These are phyloP conservation scores for Colletotrichum brevisporum DNA, from an alignment of 2,329 filamentous ascomycete genomes.

Conservation along the genomic window DNA sequence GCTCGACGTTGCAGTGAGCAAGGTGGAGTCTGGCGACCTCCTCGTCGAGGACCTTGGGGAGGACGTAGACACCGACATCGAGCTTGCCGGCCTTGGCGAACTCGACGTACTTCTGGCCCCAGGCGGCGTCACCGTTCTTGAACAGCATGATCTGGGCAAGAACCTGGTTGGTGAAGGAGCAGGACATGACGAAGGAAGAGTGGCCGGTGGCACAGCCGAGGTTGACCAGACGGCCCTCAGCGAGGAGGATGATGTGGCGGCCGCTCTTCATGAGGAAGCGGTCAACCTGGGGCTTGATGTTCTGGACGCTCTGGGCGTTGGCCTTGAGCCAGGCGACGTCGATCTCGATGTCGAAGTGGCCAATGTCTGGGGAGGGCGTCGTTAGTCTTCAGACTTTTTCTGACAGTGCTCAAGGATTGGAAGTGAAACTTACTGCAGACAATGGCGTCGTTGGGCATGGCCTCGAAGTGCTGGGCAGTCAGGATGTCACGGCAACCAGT, in stretches of 20 bases:
- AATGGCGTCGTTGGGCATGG: constrained; percentile 97
- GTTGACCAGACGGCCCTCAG: constrained; percentile 99
- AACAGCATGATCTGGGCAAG: constrained; percentile 98
- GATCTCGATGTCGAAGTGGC: constrained; percentile 99
- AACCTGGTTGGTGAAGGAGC: constrained; percentile 99
- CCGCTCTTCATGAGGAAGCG: constrained; percentile 95
- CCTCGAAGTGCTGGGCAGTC: constrained; percentile 90
- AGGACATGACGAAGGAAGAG: constrained; percentile 99
- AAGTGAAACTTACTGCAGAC: constrained; percentile 83
- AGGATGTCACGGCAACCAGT: constrained; percentile 99
- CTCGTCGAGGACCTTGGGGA: constrained; percentile 99
- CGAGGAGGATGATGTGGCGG: constrained; percentile 97
- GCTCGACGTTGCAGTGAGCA: constrained; percentile 93
- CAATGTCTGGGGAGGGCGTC: constrained; percentile 78
- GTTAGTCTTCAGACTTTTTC: constrained; percentile 22
- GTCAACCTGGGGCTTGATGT: constrained; percentile 99
- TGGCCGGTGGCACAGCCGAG: constrained; percentile 98
- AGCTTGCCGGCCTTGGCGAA: constrained; percentile 95
- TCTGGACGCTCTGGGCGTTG: constrained; percentile 92
- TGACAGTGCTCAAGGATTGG: constrained; percentile 6
- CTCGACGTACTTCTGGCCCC: constrained; percentile 94
- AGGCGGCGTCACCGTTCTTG: constrained; percentile 91
- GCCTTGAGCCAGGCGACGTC: constrained; percentile 99
- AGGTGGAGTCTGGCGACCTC: constrained; percentile 97
- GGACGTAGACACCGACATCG: constrained; percentile 91